Evolutionary conservation across 495 filamentous ascomycete species (phyloP), one percentile per base, ranked within the genome.

Genomic region (Penicillium desertorum): DNA sequence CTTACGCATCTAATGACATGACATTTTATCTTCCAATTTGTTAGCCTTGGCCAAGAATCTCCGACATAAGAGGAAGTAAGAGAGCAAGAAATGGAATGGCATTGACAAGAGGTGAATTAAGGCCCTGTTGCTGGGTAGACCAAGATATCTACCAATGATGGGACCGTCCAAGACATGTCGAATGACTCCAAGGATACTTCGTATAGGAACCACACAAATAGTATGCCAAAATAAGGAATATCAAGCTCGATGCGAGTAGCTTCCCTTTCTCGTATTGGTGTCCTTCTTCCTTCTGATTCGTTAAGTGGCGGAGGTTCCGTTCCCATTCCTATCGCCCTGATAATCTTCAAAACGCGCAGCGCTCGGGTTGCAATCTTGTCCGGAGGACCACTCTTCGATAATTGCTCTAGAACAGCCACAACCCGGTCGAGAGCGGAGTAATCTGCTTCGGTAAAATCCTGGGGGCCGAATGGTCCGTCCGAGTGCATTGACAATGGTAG

Each of bases 401-500:
- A n/a, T 32, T 34, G n/a, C 19, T 51, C 51, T 39, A 64, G 47
- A 19, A 22, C 34, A 3, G 19, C 19, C 42, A 56, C 48, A 41
- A 64, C 58, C 0, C n/a, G 23, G 20, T 51, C 54, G 43, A 64
- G 11, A 20, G 34, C 30, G 11, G 5, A 12, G 23, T 23, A 50
- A 25, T 61, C 55, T 16, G 50, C 34, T 17, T 9, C 36, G 20
- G 7, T 42, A 17, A 27, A 36, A 7, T 51, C 19, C 16, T 30
- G 23, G 7, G 10, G 23, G 17, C 46, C 58, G 25, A 22, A 36
- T 44, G 63, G 53, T 27, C 73, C 71, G 53, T 27, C 73, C 71
- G 17, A 81, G 55, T 16, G 76, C 56, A 44, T 77, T 72, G 29
- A 83, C 68, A 14, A 79, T 57, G n/a, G 82, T 60, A 7, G 78